Conservation (phyloP, 2,329 filamentous ascomycete species). For the Phoma sp. region DNA sequence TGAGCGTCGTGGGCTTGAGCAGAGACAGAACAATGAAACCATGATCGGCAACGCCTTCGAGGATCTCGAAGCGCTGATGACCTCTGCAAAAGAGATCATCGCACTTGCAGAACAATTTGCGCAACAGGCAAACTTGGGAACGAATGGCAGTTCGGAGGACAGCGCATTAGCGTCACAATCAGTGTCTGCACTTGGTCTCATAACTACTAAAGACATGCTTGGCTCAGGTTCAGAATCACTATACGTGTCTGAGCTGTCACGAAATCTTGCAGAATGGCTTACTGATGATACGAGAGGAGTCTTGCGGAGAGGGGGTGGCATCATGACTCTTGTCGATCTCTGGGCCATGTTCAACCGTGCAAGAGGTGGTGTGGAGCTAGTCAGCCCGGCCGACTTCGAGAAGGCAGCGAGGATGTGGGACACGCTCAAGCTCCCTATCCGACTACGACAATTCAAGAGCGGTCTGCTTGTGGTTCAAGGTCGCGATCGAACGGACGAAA, state of each 20-base stretch:
- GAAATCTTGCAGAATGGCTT: constrained; percentile 50
- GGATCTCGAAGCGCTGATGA: constrained; percentile 95
- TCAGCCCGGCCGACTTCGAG: constrained; percentile 90
- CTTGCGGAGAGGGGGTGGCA: constrained; percentile 47
- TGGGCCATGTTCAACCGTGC: constrained; percentile 83
- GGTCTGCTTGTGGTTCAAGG: constrained; percentile 94
- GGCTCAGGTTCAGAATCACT: constrained; percentile 80
- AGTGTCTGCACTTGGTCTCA: constrained; percentile 80
- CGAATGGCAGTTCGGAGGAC: constrained; percentile 69
- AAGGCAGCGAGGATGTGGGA: constrained; percentile 91
- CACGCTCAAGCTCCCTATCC: constrained; percentile 82
- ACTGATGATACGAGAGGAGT: constrained; percentile 49
- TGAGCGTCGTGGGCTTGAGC: constrained; percentile 82
- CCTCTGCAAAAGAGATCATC: constrained; percentile 94
- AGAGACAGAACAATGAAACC: constrained; percentile 89
- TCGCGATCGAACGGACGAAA: constrained; percentile 86
- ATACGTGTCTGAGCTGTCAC: constrained; percentile 73
- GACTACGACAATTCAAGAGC: constrained; percentile 87
- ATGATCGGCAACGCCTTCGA: constrained; percentile 95
- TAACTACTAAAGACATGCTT: constrained; percentile 96
- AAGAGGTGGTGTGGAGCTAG: constrained; percentile 90
- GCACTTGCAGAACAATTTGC: constrained; percentile 90
- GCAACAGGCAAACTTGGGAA: constrained; percentile 66
- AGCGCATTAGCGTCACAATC: constrained; percentile 81
- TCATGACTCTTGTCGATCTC: constrained; percentile 51